Conservation (phyloP, 352 stramenopile species). For the Phytophthora idaei region DNA sequence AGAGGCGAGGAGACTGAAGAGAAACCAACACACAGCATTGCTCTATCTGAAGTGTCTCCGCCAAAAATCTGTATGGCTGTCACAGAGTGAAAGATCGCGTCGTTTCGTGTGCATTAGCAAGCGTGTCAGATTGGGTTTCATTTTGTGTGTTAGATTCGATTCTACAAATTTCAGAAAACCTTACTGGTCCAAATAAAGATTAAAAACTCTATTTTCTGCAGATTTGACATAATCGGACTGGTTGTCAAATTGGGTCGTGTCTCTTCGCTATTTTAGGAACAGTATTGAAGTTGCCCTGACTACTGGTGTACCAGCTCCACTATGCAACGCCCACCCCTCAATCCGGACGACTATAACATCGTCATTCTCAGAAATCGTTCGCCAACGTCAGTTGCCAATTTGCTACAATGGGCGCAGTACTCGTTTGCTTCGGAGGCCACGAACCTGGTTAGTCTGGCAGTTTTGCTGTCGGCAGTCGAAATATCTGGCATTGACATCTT, state of each 20-base stretch:
- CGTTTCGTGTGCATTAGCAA: conserved; percentile 9
- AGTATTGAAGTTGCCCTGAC: conserved; percentile 34
- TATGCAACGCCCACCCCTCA: conserved; percentile 21
- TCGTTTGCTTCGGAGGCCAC: conserved; percentile 55
- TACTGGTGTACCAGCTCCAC: conserved; percentile 16
- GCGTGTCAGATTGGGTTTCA: background rate
- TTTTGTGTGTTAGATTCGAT: conserved; percentile 5
- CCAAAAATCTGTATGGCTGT: conserved; percentile 15
- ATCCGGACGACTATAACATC: conserved; percentile 17
- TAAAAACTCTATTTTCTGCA: background rate
- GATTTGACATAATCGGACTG: background rate
- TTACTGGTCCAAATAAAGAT: too few relatives aligned
- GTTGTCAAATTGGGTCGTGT: conserved; percentile 1
- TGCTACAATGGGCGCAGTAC: conserved; percentile 54
- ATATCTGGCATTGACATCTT: background rate
- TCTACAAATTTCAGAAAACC: background rate
- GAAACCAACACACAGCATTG: background rate
- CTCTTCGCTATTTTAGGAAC: conserved; percentile 19
- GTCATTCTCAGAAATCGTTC: conserved; percentile 23
- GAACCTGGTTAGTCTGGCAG: conserved; percentile 14
- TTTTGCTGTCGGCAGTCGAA: background rate
- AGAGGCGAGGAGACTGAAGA: background rate
- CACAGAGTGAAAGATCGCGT: conserved; percentile 25
- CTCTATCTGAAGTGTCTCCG: background rate
- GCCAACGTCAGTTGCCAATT: conserved; percentile 24